Conservation (phyloP, 306 rosid species). For the Gillenia trifoliata region DNA sequence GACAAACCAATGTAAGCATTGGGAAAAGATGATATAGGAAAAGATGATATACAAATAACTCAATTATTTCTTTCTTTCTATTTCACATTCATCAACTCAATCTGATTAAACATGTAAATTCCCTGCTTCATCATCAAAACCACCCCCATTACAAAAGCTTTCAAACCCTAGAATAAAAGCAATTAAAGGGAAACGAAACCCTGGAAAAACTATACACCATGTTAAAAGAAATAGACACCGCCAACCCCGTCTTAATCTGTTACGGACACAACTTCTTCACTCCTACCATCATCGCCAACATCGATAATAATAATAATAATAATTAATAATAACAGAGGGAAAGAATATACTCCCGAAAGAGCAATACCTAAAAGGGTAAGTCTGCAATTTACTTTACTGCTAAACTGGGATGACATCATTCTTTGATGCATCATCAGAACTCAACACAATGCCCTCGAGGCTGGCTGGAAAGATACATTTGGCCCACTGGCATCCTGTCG, state of each 20-base stretch:
- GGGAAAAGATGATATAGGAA: background rate
- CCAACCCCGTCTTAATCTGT: conserved; percentile 13
- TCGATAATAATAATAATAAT: background rate
- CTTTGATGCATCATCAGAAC: conserved; percentile 84
- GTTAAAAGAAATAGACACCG: conserved; percentile 16
- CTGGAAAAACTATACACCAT: conserved; percentile 40
- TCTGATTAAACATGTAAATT: conserved; percentile 8
- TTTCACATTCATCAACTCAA: conserved; percentile 11
- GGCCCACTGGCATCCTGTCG: conserved; percentile 90
- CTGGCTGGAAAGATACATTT: conserved; percentile 84
- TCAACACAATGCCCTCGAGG: conserved; percentile 92
- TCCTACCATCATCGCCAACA: conserved; percentile 6
- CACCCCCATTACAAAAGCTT: conserved; percentile 13
- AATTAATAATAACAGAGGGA: conserved; percentile 9
- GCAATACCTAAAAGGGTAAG: conserved; percentile 28
- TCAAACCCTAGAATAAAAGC: background rate
- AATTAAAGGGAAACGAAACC: background rate
- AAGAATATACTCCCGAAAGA: conserved; percentile 31
- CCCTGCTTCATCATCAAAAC: background rate
- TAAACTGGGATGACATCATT: conserved; percentile 92
- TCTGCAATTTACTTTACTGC: conserved; percentile 18
- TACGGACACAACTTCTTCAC: background rate
- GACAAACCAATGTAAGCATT: background rate
- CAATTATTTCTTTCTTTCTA: conserved; percentile 2
- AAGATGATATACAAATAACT: background rate